Evolutionary conservation across 2,329 filamentous ascomycete species (phyloP).

Genomic region (Claviceps sp.): DNA sequence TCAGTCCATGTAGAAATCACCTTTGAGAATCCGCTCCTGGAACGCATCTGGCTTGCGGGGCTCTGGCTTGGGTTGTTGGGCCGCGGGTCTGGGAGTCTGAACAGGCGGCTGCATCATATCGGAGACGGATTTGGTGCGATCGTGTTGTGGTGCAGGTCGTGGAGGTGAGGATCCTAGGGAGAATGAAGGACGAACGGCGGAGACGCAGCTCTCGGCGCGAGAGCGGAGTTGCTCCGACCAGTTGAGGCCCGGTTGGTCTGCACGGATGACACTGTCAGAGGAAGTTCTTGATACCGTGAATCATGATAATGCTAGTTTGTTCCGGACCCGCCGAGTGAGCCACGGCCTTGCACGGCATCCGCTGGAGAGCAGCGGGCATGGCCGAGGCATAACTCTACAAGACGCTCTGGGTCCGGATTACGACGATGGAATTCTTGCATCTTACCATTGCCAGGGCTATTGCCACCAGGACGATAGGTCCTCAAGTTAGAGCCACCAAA

Average conservation of each 20-base stretch:
- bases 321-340: constrained; percentile 18
- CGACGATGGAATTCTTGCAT: constrained; percentile 26
- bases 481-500: constrained; percentile 72
- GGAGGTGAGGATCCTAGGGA: constrained; percentile 36
- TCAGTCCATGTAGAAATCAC: constrained; percentile 96
- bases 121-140: constrained; percentile 56
- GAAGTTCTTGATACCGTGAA: constrained; percentile 39
- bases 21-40: constrained; percentile 93
- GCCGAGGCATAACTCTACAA: constrained; percentile 16
- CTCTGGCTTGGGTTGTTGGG: constrained; percentile 32
- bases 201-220: constrained; percentile 69
- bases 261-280: constrained; percentile 51
- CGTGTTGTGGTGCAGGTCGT: constrained; percentile 32
- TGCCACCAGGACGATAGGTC: constrained; percentile 33
- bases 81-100: constrained; percentile 26
- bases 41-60: constrained; percentile 77
- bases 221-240: constrained; percentile 93
- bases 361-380: constrained; percentile 20
- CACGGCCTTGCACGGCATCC: constrained; percentile 24
- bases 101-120: constrained; percentile 46
- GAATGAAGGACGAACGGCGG: constrained; percentile 42
- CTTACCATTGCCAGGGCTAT: constrained; percentile 53
- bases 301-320: constrained; percentile 49
- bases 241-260: constrained; percentile 83
- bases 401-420: constrained; percentile 20